These are phyloP conservation scores for Nymphaea colorata DNA, from an alignment of 164 flowering plant species.

Conservation along the genomic window DNA sequence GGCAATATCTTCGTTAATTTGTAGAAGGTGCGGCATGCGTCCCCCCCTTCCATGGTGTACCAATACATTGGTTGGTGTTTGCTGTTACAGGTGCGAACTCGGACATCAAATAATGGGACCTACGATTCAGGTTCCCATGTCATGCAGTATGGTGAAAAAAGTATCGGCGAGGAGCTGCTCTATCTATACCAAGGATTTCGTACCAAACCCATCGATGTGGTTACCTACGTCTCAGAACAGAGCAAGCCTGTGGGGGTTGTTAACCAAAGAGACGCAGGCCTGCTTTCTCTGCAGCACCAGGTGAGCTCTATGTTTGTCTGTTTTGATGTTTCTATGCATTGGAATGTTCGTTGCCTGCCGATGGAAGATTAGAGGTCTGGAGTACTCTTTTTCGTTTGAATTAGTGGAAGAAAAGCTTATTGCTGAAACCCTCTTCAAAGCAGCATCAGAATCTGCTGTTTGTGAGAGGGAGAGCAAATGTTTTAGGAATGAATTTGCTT, in stretches of 20 bases:
- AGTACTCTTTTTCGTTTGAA: too few relatives aligned
- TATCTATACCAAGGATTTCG: slow-evolving; percentile 74
- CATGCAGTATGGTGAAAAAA: slow-evolving; percentile 78
- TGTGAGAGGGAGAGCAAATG: too few relatives aligned
- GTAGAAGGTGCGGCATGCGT: too few relatives aligned
- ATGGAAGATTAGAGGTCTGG: too few relatives aligned
- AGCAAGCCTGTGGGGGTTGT: slow-evolving; percentile 33
- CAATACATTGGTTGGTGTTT: background rate
- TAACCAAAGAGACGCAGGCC: slow-evolving; percentile 88
- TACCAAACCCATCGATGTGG: slow-evolving; percentile 40
- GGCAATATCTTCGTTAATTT: background rate
- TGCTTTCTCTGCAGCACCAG: slow-evolving; percentile 64
- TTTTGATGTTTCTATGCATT: too few relatives aligned
- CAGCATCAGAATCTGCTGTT: too few relatives aligned
- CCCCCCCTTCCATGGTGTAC: background rate
- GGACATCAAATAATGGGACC: slow-evolving; percentile 68
- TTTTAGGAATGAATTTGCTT: too few relatives aligned
- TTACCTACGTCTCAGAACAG: slow-evolving; percentile 11
- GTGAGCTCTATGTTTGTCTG: slow-evolving; percentile 15
- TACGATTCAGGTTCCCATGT: slow-evolving; percentile 82
- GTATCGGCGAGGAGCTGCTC: slow-evolving; percentile 52
- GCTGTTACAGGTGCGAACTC: slow-evolving; percentile 47
- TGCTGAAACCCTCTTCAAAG: too few relatives aligned
- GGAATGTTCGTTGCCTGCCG: too few relatives aligned
- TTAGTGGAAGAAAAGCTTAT: too few relatives aligned